A percentile compares a stretch with the other conserved stretches of the same genome.
phyloP scores from a whole-genome alignment of 345 rosid species.

The Ceriops decandra region DNA sequence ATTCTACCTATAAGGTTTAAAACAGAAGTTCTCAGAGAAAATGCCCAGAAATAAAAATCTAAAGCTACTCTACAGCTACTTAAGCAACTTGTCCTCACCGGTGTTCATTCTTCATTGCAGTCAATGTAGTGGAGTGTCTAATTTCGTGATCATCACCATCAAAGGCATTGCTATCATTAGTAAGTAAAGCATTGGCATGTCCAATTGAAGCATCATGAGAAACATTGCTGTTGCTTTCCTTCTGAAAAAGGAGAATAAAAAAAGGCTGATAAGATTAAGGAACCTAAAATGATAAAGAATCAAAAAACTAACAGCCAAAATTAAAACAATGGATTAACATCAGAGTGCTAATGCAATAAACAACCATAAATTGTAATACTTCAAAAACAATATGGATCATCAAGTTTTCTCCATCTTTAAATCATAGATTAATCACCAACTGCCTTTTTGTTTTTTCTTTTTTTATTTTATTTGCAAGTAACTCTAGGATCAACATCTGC shows the following conservation, averaged over 20 bases:
- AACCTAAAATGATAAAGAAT: background rate
- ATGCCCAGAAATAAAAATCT: too few species aligned
- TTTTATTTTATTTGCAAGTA: too few species aligned
- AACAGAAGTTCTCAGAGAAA: too few species aligned
- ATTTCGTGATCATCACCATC: background rate
- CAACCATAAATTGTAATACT: background rate
- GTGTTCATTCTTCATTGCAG: background rate
- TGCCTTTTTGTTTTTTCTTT: too few species aligned
- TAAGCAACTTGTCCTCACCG: background rate
- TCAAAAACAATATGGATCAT: too few species aligned
- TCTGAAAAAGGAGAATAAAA: slow-evolving; percentile 14
- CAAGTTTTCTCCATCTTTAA: too few species aligned
- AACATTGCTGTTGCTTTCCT: slow-evolving; percentile 16
- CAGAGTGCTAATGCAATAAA: background rate
- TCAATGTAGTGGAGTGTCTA: background rate
- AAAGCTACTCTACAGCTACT: background rate
- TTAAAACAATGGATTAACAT: background rate
- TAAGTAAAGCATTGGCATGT: slow-evolving; percentile 9
- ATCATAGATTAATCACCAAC: too few species aligned
- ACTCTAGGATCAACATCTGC: too few species aligned
- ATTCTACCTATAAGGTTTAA: too few species aligned
- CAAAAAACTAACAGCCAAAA: background rate
- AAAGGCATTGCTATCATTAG: slow-evolving; percentile 4
- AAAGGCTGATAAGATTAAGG: background rate
- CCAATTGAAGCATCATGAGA: slow-evolving; percentile 13